These are phyloP conservation scores for Begonia peltatifolia DNA, from an alignment of 306 rosid genomes.

Conservation along the genomic window DNA sequence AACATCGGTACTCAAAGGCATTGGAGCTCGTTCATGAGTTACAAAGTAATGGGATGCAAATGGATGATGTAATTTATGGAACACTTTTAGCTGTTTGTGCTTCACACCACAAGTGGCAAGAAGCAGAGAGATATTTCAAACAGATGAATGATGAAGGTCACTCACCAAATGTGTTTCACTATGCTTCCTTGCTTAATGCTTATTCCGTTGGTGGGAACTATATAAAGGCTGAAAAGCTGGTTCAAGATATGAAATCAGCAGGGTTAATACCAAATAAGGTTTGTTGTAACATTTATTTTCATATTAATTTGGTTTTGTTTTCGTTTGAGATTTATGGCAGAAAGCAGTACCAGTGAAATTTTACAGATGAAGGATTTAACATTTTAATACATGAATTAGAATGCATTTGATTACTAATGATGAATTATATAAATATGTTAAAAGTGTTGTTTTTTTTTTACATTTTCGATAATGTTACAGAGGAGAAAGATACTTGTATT, in stretches of 20 bases:
- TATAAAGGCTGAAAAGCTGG: conserved; percentile 51
- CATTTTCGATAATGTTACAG: too few relatives aligned
- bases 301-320: neutral
- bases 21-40: conserved; percentile 64
- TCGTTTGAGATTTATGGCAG: too few relatives aligned
- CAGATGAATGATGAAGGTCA: conserved; percentile 71
- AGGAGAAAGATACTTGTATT: too few relatives aligned
- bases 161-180: conserved; percentile 61
- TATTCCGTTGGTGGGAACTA: conserved; percentile 52
- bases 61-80: conserved; percentile 76
- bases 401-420: too few relatives aligned
- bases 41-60: conserved; percentile 33
- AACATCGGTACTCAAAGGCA: conserved; percentile 63
- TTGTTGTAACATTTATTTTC: conserved; percentile 37
- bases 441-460: too few relatives aligned
- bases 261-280: conserved; percentile 95
- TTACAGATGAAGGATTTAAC: too few relatives aligned
- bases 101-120: conserved; percentile 60
- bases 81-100: conserved; percentile 79
- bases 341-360: too few relatives aligned
- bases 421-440: too few relatives aligned
- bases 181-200: conserved; percentile 81
- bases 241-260: conserved; percentile 64
- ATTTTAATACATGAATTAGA: too few relatives aligned
- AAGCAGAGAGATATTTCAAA: conserved; percentile 65